phyloP scores from a whole-genome alignment of 2,329 filamentous ascomycete species.

The Dactylonectria estremocensis region DNA sequence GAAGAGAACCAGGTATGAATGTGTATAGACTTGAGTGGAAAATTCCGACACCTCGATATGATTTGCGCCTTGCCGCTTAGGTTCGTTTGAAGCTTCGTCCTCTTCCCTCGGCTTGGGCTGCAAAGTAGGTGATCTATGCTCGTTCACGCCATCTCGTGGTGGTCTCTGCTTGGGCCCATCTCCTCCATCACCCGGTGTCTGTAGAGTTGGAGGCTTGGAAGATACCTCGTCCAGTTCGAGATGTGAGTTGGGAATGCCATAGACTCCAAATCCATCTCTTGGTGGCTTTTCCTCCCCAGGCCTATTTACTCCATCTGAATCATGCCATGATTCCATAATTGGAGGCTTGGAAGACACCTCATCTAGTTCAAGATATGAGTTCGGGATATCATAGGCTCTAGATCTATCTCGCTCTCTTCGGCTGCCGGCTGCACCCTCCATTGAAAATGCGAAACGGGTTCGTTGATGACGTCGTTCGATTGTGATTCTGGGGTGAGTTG shows the following conservation, averaged over 20 bases:
- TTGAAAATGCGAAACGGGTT: constrained; percentile 3
- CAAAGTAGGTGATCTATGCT: constrained; percentile 1
- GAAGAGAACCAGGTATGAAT: constrained; percentile 89
- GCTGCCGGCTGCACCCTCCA: constrained; percentile 15
- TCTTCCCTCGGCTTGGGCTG: background rate
- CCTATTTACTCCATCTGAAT: background rate
- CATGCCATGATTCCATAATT: background rate
- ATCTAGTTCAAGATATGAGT: constrained; percentile 18
- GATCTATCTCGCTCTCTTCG: background rate
- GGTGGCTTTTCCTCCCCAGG: background rate
- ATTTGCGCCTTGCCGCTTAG: constrained; percentile 19
- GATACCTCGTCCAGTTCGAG: no score
- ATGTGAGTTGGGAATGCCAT: no score
- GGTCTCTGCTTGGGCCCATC: no score
- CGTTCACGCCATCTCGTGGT: background rate
- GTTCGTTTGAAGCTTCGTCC: constrained; percentile 30
- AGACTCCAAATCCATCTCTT: no score
- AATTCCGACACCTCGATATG: constrained; percentile 60
- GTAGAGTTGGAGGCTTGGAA: no score
- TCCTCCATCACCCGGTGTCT: no score
- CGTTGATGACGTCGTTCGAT: background rate
- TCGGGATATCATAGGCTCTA: no score
- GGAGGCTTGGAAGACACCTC: constrained; percentile 17
- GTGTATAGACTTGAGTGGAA: constrained; percentile 76
- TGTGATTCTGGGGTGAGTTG: background rate